Base-by-base conservation (phyloP, 1,284 basidiomycete genomes). In the Ceratorhiza oryzae-sativae region DNA sequence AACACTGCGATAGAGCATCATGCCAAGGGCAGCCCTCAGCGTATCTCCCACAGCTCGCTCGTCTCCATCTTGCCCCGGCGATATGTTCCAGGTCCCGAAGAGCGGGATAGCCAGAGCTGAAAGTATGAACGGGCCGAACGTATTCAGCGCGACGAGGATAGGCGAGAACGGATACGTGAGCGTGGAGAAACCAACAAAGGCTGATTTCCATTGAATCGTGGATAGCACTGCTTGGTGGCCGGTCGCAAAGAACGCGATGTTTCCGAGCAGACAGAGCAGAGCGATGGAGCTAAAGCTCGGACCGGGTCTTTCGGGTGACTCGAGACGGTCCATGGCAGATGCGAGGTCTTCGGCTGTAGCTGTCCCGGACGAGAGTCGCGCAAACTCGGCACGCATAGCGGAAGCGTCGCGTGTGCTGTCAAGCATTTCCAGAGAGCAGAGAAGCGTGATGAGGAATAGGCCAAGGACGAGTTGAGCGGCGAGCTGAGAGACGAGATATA, bases 201-300 rank as follows among this genome's bases (percentile, higher is more conserved):
- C 96, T 0, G 90, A 81, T 79, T 98, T 97, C 97, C 97, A 99
- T 78, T 99, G 96, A 71, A 99, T 90, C 8, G 93, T 90, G 0
- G 94, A 86, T 49, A 99, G 85, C 0, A 91, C 91, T 0, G 95
- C 86, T 80, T 98, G 95, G 78, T 99, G 97, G 0, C 97, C 97
- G 0, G 96, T 97, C 0, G 87, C 83, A 79, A 93, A 94, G 85
- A 97, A 98, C 8, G 86, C 80, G 70, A 93, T 84, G 56, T 91
- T 79, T 0, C 88, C 90, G n/a, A 95, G 84, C 5, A 97, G 84
- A 0, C 90, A 89, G 20, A 97, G 79, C 0, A 90, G 89, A 0
- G 88, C 83, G 34, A 91, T 80, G 74, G 95, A 92, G 1, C 85
- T 81, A 79, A 96, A 93, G 8, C 79, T 79, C 3, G 74, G 81